Percentiles rank a stretch among this genome's conserved stretches.
Conservation (phyloP, 352 stramenopile species). For the Globisporangium barbulae region DNA sequence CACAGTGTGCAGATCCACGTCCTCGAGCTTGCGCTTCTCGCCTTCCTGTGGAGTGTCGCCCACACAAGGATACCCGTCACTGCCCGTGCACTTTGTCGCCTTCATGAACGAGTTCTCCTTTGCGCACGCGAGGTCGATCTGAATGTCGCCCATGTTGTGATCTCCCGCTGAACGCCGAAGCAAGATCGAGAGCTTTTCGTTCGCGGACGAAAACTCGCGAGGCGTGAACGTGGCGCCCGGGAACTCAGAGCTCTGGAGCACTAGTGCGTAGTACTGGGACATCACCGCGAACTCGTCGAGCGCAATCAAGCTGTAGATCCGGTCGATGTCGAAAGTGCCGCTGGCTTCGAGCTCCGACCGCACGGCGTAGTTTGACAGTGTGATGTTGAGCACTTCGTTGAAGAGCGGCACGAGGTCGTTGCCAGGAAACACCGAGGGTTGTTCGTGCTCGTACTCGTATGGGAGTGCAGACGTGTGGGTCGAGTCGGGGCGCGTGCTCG, state of each 20-base stretch:
- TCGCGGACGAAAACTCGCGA: constrained; percentile 14
- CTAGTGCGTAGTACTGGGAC: constrained; percentile 38
- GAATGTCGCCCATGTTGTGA: neutral
- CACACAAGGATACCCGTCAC: constrained; percentile 32
- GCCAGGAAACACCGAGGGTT: constrained; percentile 17
- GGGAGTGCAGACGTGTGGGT: neutral
- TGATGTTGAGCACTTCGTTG: constrained; percentile 26
- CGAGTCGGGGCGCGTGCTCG: constrained; percentile 26
- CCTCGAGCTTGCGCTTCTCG: constrained; percentile 15
- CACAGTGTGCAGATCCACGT: constrained; percentile 27
- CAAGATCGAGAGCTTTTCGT: constrained; percentile 25
- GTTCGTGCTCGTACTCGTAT: constrained; percentile 5
- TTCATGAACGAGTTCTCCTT: constrained; percentile 25
- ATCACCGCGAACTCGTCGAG: constrained; percentile 30
- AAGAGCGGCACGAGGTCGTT: constrained; percentile 28
- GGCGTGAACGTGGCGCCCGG: constrained; percentile 30
- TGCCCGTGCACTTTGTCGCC: constrained; percentile 21
- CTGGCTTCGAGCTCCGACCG: constrained; percentile 23
- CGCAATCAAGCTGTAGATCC: constrained; percentile 31
- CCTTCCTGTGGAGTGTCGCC: constrained; percentile 16
- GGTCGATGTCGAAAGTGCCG: constrained; percentile 33
- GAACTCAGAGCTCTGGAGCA: constrained; percentile 41
- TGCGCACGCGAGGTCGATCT: constrained; percentile 30
- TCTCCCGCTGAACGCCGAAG: constrained; percentile 16
- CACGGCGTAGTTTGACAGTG: constrained; percentile 21